A percentile compares a stretch with the other conserved stretches of the same genome.
Evolutionary conservation across 2,329 filamentous ascomycete genomes (phyloP).

Genomic region (Arthroderma sp.): DNA sequence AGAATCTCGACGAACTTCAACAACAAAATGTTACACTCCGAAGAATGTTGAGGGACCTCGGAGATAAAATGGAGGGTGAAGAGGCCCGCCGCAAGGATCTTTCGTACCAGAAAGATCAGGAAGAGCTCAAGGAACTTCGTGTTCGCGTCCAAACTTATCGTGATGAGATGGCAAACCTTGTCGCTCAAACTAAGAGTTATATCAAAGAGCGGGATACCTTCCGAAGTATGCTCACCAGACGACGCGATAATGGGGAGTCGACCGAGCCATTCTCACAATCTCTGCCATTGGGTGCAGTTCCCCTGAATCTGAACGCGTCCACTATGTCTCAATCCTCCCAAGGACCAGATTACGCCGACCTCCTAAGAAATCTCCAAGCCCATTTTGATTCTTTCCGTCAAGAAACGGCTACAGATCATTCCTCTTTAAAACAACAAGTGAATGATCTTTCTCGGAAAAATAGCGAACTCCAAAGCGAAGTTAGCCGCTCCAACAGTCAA

Average conservation of each 20-base stretch:
- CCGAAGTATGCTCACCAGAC: constrained; percentile 78
- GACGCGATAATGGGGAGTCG: constrained; percentile 48
- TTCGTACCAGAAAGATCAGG: constrained; percentile 43
- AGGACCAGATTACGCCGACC: constrained; percentile 57
- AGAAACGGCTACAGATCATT: constrained; percentile 68
- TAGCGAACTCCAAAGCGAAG: constrained; percentile 65
- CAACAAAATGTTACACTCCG: constrained; percentile 77
- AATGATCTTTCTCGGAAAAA: constrained; percentile 73
- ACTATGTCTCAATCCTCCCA: constrained; percentile 41
- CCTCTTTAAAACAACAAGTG: constrained; percentile 71
- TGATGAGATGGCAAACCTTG: constrained; percentile 72
- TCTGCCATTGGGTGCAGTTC: constrained; percentile 41
- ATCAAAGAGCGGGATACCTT: constrained; percentile 96
- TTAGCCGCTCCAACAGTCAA: constrained; percentile 67
- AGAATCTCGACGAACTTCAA: constrained; percentile 70
- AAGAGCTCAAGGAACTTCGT: constrained; percentile 60
- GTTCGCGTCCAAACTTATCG: constrained; percentile 64
- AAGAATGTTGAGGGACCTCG: constrained; percentile 68
- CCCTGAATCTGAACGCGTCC: constrained; percentile 32
- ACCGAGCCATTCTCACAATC: constrained; percentile 60
- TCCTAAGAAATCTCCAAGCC: constrained; percentile 74
- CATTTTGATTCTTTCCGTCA: constrained; percentile 84
- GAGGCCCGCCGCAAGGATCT: constrained; percentile 55
- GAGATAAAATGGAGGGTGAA: constrained; percentile 80
- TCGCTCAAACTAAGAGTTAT: constrained; percentile 78